These are phyloP conservation scores for Flueggea neowawraea DNA, from an alignment of 441 rosid species.

Conservation along the genomic window DNA sequence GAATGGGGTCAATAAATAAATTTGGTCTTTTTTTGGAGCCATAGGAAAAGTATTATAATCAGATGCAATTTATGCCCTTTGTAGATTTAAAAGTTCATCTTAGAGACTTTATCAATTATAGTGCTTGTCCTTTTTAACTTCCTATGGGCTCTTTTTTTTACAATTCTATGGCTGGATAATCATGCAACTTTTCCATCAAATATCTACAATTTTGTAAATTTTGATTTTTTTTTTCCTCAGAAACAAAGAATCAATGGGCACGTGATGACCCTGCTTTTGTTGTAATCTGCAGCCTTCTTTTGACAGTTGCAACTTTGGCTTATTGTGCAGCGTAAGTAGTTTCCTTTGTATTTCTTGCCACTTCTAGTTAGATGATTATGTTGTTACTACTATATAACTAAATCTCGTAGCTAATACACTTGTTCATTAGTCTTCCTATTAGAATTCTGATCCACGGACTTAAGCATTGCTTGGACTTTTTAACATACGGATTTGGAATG, in stretches of 20 bases:
- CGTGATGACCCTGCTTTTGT: slow-evolving; percentile 98
- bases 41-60: no score
- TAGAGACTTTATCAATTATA: background rate
- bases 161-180: no score
- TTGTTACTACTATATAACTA: background rate
- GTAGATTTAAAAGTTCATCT: background rate
- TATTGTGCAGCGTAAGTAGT: slow-evolving; percentile 92
- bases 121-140: background rate
- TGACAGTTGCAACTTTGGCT: slow-evolving; percentile 78
- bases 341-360: slow-evolving; percentile 8
- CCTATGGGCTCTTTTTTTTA: no score
- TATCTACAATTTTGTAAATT: background rate
- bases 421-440: background rate
- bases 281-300: slow-evolving; percentile 91
- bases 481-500: no score
- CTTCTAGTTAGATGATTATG: background rate
- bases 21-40: no score
- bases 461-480: no score
- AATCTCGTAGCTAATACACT: background rate
- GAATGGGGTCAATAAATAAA: no score
- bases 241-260: slow-evolving; percentile 99
- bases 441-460: no score
- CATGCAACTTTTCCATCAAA: no score
- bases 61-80: background rate
- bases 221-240: slow-evolving; percentile 36